Conservation (phyloP, 495 filamentous ascomycete genomes). For the Hypoxylon lienhwacheense region DNA sequence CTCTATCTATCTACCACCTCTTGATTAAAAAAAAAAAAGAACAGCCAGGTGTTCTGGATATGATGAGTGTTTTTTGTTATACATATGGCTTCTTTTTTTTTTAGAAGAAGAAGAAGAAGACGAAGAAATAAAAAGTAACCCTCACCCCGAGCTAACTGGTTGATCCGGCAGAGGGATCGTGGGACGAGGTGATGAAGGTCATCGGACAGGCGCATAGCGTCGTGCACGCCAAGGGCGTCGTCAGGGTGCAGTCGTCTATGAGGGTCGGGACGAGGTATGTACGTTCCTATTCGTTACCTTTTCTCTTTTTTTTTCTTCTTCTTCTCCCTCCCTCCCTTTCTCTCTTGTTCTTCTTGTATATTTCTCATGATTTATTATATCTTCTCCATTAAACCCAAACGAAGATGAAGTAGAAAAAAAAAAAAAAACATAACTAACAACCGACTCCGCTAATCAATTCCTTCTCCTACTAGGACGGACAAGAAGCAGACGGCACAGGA, state of each 20-base stretch:
- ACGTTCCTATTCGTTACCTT: no score
- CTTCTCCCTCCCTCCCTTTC: neutral
- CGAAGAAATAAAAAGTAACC: no score
- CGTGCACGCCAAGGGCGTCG: conserved; percentile 77
- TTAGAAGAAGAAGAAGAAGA: no score
- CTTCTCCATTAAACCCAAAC: neutral
- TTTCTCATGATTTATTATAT: neutral
- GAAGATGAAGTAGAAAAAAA: no score
- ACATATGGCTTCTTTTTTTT: neutral
- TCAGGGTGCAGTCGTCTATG: conserved; percentile 88
- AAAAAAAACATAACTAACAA: no score
- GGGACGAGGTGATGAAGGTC: conserved; percentile 84
- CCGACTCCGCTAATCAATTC: no score
- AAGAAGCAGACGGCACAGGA: conserved; percentile 52
- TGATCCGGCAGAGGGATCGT: conserved; percentile 76
- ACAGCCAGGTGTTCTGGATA: no score
- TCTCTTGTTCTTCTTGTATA: neutral
- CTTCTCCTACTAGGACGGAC: conserved; percentile 43
- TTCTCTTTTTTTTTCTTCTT: neutral
- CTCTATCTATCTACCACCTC: no score
- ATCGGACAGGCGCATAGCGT: conserved; percentile 89
- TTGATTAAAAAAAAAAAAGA: no score
- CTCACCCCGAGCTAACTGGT: no score
- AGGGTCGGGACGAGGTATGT: conserved; percentile 78
- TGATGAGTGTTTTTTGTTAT: neutral